These are phyloP conservation scores for Hyparrhenia diplandra DNA, from an alignment of 176 grass and related monocot species.

Conservation along the genomic window DNA sequence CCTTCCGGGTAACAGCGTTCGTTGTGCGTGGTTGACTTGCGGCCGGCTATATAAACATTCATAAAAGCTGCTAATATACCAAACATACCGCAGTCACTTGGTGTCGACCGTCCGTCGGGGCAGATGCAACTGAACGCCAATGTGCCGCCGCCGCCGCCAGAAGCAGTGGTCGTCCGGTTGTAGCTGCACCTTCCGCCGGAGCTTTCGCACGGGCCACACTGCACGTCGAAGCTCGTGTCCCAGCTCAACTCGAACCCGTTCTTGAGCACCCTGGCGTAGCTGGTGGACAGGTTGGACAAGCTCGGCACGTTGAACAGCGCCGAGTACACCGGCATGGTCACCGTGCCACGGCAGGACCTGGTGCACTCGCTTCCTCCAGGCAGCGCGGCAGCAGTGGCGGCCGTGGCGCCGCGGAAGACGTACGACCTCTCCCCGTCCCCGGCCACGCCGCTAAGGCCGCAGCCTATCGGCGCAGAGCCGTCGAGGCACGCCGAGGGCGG, in stretches of 20 bases:
- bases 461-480: not conserved
- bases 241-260: constrained; percentile 1
- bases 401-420: not conserved
- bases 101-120: not conserved
- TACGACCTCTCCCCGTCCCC: not conserved
- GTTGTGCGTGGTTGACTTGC: no score
- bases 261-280: not conserved
- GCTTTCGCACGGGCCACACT: not conserved
- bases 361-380: not conserved
- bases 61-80: not conserved
- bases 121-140: not conserved
- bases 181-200: not conserved
- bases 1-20: no score
- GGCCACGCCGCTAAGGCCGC: not conserved
- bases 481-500: not conserved
- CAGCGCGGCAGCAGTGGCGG: not conserved
- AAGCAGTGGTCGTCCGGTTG: not conserved
- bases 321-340: not conserved
- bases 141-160: not conserved
- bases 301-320: constrained; percentile 4
- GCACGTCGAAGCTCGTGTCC: not conserved
- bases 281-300: not conserved
- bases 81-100: not conserved
- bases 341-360: not conserved
- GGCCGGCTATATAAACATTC: not conserved